These are phyloP conservation scores for Arthrobotrys iridis DNA, from an alignment of 2,329 filamentous ascomycete genomes.

Conservation along the genomic window DNA sequence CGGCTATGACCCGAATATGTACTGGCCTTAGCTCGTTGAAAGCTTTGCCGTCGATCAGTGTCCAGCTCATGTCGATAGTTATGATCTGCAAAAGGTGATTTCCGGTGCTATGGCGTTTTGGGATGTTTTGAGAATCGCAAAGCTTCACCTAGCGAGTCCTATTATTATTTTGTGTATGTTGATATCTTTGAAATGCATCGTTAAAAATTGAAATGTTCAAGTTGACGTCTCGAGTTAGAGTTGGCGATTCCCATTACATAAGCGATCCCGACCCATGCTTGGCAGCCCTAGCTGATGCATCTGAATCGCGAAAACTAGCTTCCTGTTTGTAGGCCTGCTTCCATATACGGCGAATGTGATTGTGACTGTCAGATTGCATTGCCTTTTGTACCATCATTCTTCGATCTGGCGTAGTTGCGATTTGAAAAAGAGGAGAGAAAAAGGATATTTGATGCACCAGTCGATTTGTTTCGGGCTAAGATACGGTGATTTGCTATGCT, in stretches of 20 bases:
- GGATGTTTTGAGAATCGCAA: background rate
- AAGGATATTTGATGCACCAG: background rate
- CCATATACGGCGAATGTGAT: background rate
- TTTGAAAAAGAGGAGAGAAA: too few species aligned
- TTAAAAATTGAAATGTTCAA: too few species aligned
- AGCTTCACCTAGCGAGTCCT: background rate
- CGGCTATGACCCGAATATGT: slow-evolving; percentile 29
- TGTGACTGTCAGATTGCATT: background rate
- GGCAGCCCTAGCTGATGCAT: background rate
- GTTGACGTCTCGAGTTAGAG: background rate
- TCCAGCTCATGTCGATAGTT: background rate
- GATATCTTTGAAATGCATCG: background rate
- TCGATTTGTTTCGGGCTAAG: background rate
- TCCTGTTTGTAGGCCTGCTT: background rate
- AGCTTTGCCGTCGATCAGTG: background rate
- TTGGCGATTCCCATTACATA: background rate
- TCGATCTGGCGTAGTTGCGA: background rate
- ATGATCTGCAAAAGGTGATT: background rate
- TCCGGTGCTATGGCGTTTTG: background rate
- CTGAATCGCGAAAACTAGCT: background rate
- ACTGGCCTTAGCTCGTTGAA: slow-evolving; percentile 23
- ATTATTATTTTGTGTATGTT: background rate
- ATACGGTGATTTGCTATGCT: background rate
- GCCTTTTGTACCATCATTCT: background rate
- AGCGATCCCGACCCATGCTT: background rate